Conservation (phyloP, 257 asterid genomes). For the Penstemon eatonii region DNA sequence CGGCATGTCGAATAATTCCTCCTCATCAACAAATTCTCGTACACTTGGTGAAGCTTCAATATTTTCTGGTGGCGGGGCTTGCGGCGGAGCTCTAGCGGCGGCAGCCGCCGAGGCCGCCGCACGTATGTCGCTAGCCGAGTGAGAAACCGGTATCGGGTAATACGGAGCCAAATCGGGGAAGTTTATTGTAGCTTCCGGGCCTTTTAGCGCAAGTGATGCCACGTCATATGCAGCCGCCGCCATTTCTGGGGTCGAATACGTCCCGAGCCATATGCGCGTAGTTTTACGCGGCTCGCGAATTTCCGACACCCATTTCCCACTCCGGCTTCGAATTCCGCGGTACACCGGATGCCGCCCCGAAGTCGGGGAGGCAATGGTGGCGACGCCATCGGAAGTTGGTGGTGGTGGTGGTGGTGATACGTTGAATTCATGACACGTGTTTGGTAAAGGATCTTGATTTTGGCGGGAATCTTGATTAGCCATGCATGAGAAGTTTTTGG, state of each 20-base stretch:
- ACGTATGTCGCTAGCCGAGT: constrained; percentile 38
- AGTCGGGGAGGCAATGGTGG: constrained; percentile 13
- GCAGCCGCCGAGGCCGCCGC: constrained; percentile 44
- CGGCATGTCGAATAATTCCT: constrained; percentile 54
- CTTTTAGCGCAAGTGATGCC: constrained; percentile 56
- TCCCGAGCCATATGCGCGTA: constrained; percentile 65
- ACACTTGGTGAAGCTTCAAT: constrained; percentile 13
- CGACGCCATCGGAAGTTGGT: constrained; percentile 12
- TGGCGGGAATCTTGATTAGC: constrained; percentile 2
- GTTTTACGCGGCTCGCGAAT: constrained; percentile 61
- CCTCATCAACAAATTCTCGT: constrained; percentile 50
- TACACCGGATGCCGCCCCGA: constrained; percentile 47
- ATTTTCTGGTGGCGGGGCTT: constrained; percentile 14
- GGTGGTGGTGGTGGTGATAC: constrained; percentile 1
- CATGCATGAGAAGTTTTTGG: constrained; percentile 24
- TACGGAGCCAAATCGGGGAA: constrained; percentile 34
- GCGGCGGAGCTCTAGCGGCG: constrained; percentile 25
- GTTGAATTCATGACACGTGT: neutral
- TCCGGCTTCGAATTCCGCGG: constrained; percentile 50
- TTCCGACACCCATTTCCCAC: constrained; percentile 69
- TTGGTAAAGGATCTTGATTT: constrained; percentile 1
- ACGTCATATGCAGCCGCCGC: constrained; percentile 68
- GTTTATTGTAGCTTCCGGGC: constrained; percentile 40
- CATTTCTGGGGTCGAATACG: constrained; percentile 60
- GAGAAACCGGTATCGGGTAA: constrained; percentile 45